These are phyloP conservation scores for Hypoxylon sp. DNA, from an alignment of 2,329 filamentous ascomycete genomes.

Conservation along the genomic window DNA sequence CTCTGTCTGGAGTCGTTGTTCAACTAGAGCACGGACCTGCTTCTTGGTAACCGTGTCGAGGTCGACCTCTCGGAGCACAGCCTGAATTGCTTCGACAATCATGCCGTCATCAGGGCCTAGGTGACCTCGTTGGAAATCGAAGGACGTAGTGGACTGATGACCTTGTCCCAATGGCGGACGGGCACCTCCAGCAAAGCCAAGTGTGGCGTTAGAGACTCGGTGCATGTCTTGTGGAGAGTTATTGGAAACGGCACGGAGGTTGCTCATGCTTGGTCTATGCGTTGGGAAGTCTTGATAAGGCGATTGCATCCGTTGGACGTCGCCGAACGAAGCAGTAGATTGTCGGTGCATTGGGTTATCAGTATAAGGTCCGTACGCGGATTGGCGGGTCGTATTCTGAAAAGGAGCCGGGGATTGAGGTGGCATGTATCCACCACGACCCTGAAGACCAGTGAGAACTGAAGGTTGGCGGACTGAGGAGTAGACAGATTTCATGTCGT, in stretches of 20 bases:
- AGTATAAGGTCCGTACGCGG: constrained; percentile 63
- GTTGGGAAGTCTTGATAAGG: constrained; percentile 72
- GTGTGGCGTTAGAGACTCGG: constrained; percentile 62
- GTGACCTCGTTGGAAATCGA: constrained; percentile 72
- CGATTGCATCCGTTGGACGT: constrained; percentile 66
- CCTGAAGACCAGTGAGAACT: constrained; percentile 86
- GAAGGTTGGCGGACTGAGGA: constrained; percentile 92
- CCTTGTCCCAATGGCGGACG: constrained; percentile 64
- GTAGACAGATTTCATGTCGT: constrained; percentile 97
- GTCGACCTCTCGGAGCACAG: constrained; percentile 88
- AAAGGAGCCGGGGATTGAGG: constrained; percentile 85
- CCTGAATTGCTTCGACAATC: constrained; percentile 88
- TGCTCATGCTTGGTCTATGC: constrained; percentile 73
- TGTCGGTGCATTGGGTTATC: constrained; percentile 74
- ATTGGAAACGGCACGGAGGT: constrained; percentile 65
- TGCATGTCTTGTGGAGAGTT: constrained; percentile 62
- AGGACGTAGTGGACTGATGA: constrained; percentile 67
- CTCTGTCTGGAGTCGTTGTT: constrained; percentile 93
- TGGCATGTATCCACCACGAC: constrained; percentile 81
- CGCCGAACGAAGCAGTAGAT: constrained; percentile 78
- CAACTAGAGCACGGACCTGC: constrained; percentile 90
- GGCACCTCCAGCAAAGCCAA: constrained; percentile 65
- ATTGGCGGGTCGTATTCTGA: constrained; percentile 63
- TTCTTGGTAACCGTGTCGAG: constrained; percentile 99
- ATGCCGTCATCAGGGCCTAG: constrained; percentile 81